Conservation (phyloP, 2,329 filamentous ascomycete species). For the Diaporthe longicolla region DNA sequence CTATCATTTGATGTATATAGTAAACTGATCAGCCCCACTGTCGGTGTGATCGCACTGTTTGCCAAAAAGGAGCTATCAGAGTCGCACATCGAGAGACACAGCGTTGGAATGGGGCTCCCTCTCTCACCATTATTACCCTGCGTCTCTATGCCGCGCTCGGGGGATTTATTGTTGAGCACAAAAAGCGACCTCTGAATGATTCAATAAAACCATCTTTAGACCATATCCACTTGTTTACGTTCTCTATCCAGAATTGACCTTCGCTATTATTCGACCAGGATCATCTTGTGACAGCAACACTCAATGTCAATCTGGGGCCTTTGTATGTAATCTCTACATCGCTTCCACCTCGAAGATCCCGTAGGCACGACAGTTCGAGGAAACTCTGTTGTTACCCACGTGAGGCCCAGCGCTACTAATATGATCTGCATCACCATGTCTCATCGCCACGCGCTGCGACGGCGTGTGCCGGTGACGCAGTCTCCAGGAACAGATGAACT, state of each 20-base stretch:
- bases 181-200: neutral
- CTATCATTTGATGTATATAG: constrained; percentile 12
- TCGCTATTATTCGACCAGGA: neutral
- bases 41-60: neutral
- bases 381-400: neutral
- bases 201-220: constrained; percentile 22
- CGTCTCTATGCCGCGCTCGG: neutral
- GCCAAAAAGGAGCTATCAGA: neutral
- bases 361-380: too few species aligned
- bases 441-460: neutral
- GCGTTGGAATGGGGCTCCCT: too few species aligned
- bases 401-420: neutral
- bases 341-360: too few species aligned
- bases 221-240: too few species aligned
- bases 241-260: neutral
- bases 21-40: neutral
- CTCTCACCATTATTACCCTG: neutral
- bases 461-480: neutral
- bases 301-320: neutral
- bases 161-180: constrained; percentile 11
- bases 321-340: neutral
- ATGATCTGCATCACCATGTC: neutral
- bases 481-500: neutral
- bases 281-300: neutral
- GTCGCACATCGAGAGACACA: neutral